Evolutionary conservation across 495 filamentous ascomycete species (phyloP).

Genomic region (Trichoderma virens): DNA sequence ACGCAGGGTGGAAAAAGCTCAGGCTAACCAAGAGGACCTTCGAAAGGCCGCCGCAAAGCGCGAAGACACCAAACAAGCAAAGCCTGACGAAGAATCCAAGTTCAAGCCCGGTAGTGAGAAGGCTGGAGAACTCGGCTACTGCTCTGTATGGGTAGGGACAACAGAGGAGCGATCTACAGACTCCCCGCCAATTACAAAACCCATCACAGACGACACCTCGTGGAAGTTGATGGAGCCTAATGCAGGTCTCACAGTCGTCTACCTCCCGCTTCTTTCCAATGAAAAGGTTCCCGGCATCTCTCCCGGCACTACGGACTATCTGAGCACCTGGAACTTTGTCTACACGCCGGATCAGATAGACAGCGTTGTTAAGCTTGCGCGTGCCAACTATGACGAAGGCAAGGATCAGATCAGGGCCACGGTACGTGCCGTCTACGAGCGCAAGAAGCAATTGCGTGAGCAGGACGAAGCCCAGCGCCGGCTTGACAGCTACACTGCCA

Average conservation of each 20-base stretch:
- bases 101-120: conserved; percentile 28
- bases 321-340: conserved; percentile 96
- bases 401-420: conserved; percentile 64
- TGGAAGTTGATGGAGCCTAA: conserved; percentile 68
- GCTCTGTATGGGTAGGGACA: conserved; percentile 90
- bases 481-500: conserved; percentile 37
- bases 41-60: conserved; percentile 15
- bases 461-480: conserved; percentile 44
- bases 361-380: conserved; percentile 67
- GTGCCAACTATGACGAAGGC: conserved; percentile 80
- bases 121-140: conserved; percentile 67
- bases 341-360: conserved; percentile 85
- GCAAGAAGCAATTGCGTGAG: conserved; percentile 67
- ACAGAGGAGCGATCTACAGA: conserved; percentile 56
- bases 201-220: conserved; percentile 45
- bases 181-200: conserved; percentile 54
- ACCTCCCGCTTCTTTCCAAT: conserved; percentile 85
- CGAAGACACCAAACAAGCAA: conserved; percentile 16
- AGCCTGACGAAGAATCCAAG: conserved; percentile 18
- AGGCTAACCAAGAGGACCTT: conserved; percentile 37
- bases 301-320: conserved; percentile 70
- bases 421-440: conserved; percentile 86
- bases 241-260: conserved; percentile 82
- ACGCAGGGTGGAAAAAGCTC: conserved; percentile 55
- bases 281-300: conserved; percentile 68